A percentile compares a stretch with the other conserved stretches of the same genome.
Evolutionary conservation across 2,329 filamentous ascomycete genomes (phyloP).

Genomic region (Paraconiothyrium brasiliense): DNA sequence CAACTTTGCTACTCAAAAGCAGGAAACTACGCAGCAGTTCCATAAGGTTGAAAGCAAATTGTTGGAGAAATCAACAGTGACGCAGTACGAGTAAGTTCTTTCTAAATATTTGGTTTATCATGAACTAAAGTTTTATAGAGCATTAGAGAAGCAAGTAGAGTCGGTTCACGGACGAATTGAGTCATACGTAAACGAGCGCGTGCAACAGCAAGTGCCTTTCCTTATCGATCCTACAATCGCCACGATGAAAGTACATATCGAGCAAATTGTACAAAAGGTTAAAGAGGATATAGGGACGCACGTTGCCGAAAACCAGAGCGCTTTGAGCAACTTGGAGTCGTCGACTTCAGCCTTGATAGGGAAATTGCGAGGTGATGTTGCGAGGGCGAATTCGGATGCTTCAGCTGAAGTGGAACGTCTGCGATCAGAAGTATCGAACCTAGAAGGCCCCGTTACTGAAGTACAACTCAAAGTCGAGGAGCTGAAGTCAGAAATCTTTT

Average conservation of each 20-base stretch:
- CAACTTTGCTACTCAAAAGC: neutral
- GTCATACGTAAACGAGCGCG: neutral
- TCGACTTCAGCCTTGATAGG: neutral
- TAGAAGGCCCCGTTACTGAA: neutral
- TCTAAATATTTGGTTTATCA: too few relatives aligned
- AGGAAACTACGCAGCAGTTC: neutral
- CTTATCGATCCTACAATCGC: neutral
- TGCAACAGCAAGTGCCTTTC: neutral
- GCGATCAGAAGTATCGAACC: neutral
- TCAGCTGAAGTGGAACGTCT: neutral
- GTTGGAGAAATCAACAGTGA: neutral
- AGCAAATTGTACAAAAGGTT: neutral
- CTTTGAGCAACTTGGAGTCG: neutral
- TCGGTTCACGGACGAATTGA: neutral
- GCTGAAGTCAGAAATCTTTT: neutral
- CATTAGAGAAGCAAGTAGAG: neutral
- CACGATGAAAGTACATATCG: neutral
- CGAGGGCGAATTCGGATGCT: neutral
- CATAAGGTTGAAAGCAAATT: neutral
- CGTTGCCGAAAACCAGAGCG: neutral
- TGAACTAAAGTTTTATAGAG: neutral
- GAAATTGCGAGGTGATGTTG: neutral
- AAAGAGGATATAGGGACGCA: neutral
- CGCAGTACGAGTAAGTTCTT: neutral
- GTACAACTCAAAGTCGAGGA: neutral